Base-by-base conservation (phyloP, 345 rosid genomes). In the Linum lewisii region DNA sequence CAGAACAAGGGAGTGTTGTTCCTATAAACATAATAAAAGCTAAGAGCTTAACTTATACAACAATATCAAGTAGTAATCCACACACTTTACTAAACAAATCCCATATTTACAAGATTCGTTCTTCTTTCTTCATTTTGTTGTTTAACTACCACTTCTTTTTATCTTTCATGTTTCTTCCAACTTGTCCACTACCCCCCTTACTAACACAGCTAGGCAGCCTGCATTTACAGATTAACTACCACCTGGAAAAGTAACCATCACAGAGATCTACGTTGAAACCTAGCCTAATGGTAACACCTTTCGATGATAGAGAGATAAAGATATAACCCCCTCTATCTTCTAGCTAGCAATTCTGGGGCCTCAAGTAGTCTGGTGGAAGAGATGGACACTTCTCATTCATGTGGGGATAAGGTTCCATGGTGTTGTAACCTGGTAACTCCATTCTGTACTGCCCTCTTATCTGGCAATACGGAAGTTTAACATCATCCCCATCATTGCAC, bases 321-420 rank as follows among this genome's bases (percentile, higher is more conserved):
- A 29, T 10, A 42, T 15, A 58, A 56, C 60, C 54, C 55, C 55
- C 59, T 86, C 34, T 29, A 29, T 58, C 55, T 61, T 86, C 34
- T 29, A 29, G 34, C 34, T 73, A 87, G 76, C 99, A 93, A 63
- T 79, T 80, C 49, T 61, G 65, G 24, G 87, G 72, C 73, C 95
- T 81, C 21, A 23, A 66, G 77, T 93, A 93, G 55, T 84, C 80
- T 21, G 99, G 97, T 52, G 97, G 96, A 63, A 89, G 72, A 10
- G 97, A 82, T 3, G 97, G 96, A 65, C 99, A 93, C 72, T 69
- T 76, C 71, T 90, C 92, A 44, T 87, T 84, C 97, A 93, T 93
- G 67, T 82, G 94, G 3, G 90, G 90, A 69, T 93, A 89, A 19
- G 85, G 95, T 58, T 84, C 96, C 78, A 87, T 51, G 36, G 92